A percentile compares a stretch with the other conserved stretches of the same genome.
phyloP scores from a whole-genome alignment of 2,329 filamentous ascomycete genomes.

The Ceratocystiopsis sp. region DNA sequence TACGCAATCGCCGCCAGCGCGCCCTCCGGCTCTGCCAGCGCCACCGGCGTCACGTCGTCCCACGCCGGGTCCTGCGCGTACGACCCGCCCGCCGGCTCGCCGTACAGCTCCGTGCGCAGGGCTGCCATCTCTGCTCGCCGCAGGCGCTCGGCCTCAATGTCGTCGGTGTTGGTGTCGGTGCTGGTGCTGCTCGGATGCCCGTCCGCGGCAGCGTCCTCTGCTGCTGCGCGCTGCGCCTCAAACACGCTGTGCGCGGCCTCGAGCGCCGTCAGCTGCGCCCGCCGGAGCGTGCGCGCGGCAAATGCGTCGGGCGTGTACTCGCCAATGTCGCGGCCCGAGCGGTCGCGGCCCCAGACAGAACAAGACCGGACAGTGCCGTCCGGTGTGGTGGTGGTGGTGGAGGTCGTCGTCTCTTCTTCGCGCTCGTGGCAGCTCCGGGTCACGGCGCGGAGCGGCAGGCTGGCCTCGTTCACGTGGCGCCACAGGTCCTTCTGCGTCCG shows the following conservation, averaged over 20 bases:
- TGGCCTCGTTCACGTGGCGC: constrained; percentile 36
- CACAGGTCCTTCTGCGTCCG: constrained; percentile 41
- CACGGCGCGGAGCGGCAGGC: constrained; percentile 29
- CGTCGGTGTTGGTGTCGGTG: constrained; percentile 7
- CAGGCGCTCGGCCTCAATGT: constrained; percentile 20
- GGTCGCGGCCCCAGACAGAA: constrained; percentile 32
- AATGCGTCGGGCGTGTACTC: constrained; percentile 30
- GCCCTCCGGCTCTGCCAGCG: constrained; percentile 65
- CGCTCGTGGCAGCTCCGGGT: background rate
- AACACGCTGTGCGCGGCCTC: constrained; percentile 28
- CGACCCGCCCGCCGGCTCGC: constrained; percentile 25
- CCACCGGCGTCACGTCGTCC: constrained; percentile 71
- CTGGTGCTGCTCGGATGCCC: constrained; percentile 19
- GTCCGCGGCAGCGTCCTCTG: constrained; percentile 5
- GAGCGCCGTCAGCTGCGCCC: constrained; percentile 25
- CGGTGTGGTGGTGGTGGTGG: background rate
- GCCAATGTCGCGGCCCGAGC: constrained; percentile 29
- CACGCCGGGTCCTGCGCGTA: constrained; percentile 58
- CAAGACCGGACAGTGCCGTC: constrained; percentile 5
- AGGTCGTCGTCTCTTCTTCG: background rate
- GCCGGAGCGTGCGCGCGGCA: constrained; percentile 23
- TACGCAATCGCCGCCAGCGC: constrained; percentile 91
- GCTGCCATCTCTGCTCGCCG: constrained; percentile 33
- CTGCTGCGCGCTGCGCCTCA: constrained; percentile 15
- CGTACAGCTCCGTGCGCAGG: constrained; percentile 35